These are phyloP conservation scores for Fusarium austroafricanum DNA, from an alignment of 2,329 filamentous ascomycete genomes.

Conservation along the genomic window DNA sequence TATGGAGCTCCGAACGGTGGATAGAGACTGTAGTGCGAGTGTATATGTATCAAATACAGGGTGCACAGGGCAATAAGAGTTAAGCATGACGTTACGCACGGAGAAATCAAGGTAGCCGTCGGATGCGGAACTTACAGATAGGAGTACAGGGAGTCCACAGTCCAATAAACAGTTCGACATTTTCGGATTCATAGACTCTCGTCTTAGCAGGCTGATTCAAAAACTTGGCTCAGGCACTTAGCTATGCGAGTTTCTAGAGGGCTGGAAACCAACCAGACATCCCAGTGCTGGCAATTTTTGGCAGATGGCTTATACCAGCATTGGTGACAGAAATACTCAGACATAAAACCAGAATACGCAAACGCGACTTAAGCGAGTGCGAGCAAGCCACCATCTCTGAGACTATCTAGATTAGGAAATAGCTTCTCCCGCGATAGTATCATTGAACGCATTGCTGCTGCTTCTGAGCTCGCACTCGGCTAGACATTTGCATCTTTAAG, in stretches of 20 bases:
- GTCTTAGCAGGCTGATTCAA: background rate
- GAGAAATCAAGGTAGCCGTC: background rate
- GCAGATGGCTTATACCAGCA: background rate
- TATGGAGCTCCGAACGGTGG: background rate
- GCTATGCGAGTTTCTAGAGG: background rate
- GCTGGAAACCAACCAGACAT: background rate
- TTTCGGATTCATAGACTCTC: background rate
- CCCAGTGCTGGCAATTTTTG: background rate
- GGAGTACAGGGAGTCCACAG: background rate
- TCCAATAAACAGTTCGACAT: background rate
- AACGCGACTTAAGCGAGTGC: conserved; percentile 25
- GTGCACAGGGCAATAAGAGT: background rate
- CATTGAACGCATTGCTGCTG: background rate
- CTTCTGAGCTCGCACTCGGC: conserved; percentile 28
- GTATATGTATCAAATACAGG: background rate
- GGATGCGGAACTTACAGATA: background rate
- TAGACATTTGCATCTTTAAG: background rate
- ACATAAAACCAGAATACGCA: background rate
- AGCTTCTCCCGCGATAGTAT: background rate
- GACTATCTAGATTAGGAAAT: background rate
- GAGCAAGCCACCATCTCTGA: conserved; percentile 16
- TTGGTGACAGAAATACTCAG: background rate
- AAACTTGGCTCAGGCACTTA: background rate
- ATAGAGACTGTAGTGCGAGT: background rate
- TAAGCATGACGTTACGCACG: background rate